A percentile compares a stretch with the other conserved stretches of the same genome.
These are phyloP conservation scores for Senna tora DNA, from an alignment of 306 rosid species.

Conservation along the genomic window DNA sequence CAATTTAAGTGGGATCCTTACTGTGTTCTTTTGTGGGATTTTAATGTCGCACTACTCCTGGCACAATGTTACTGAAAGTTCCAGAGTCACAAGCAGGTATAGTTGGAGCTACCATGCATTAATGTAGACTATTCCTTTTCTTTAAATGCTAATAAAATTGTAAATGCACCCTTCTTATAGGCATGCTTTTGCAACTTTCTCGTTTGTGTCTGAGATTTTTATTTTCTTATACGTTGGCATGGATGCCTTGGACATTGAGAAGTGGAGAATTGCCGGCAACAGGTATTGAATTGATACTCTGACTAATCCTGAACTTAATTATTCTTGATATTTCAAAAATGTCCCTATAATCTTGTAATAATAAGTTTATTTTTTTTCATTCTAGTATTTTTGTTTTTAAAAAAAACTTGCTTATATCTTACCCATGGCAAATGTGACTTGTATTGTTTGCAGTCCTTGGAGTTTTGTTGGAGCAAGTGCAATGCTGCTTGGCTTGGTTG, in stretches of 20 bases:
- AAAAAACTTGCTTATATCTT: constrained; percentile 2
- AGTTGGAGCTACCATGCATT: background rate
- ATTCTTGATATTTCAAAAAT: background rate
- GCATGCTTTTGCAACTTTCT: constrained; percentile 64
- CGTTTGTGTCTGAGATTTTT: constrained; percentile 59
- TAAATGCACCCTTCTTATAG: constrained; percentile 36
- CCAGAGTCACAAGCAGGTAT: constrained; percentile 61
- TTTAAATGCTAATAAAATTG: background rate
- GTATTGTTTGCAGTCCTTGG: constrained; percentile 49
- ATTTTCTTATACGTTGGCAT: constrained; percentile 73
- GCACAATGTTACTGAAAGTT: constrained; percentile 54
- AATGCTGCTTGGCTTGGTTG: constrained; percentile 55
- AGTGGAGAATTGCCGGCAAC: constrained; percentile 50
- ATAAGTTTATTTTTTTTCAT: background rate
- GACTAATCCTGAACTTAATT: background rate
- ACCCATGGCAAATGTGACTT: constrained; percentile 27
- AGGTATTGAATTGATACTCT: constrained; percentile 43
- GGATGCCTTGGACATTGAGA: constrained; percentile 75
- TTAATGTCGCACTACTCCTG: constrained; percentile 70
- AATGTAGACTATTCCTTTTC: background rate
- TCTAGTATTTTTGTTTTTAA: constrained; percentile 9
- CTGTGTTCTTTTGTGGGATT: constrained; percentile 73
- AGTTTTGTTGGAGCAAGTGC: constrained; percentile 50
- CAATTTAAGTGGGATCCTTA: constrained; percentile 59
- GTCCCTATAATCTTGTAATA: background rate